phyloP scores from a whole-genome alignment of 768 basidiomycete species.

The Ramaria sp. region DNA sequence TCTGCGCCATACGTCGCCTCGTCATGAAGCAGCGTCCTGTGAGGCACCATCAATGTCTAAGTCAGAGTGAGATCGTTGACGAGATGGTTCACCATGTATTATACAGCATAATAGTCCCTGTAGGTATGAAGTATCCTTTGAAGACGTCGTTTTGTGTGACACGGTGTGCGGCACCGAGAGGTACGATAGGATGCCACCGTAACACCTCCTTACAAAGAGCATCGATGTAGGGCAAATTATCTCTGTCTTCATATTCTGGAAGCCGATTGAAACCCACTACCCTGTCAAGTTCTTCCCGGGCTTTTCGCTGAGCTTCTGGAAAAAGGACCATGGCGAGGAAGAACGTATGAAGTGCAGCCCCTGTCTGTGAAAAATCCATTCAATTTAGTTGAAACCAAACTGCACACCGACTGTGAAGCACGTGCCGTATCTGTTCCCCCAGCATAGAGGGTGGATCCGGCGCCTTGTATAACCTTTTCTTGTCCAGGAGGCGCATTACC shows the following conservation, averaged over 20 bases:
- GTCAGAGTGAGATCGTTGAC: too few relatives aligned
- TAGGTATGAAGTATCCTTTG: too few relatives aligned
- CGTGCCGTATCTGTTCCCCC: conserved; percentile 4
- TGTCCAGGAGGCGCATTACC: neutral
- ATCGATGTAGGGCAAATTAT: neutral
- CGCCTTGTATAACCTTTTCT: neutral
- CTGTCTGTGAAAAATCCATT: neutral
- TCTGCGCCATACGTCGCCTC: too few relatives aligned
- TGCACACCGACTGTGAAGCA: too few relatives aligned
- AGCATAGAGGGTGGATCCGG: neutral
- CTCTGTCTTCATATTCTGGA: conserved; percentile 15
- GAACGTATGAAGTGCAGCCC: conserved; percentile 6
- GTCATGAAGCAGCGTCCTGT: too few relatives aligned
- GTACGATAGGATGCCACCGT: conserved; percentile 17
- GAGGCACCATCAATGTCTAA: too few relatives aligned
- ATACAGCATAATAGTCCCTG: too few relatives aligned
- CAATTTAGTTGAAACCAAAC: neutral
- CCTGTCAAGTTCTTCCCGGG: conserved; percentile 11
- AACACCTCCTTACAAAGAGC: too few relatives aligned
- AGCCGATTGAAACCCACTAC: conserved; percentile 15
- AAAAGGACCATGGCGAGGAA: conserved; percentile 15
- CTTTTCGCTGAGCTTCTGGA: conserved; percentile 13
- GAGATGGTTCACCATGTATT: too few relatives aligned
- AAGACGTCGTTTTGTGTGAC: conserved; percentile 20
- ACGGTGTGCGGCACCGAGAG: conserved; percentile 18